A percentile compares a stretch with the other conserved stretches of the same genome.
Conservation (phyloP, 768 basidiomycete genomes). For the Hypsizygus marmoreus region DNA sequence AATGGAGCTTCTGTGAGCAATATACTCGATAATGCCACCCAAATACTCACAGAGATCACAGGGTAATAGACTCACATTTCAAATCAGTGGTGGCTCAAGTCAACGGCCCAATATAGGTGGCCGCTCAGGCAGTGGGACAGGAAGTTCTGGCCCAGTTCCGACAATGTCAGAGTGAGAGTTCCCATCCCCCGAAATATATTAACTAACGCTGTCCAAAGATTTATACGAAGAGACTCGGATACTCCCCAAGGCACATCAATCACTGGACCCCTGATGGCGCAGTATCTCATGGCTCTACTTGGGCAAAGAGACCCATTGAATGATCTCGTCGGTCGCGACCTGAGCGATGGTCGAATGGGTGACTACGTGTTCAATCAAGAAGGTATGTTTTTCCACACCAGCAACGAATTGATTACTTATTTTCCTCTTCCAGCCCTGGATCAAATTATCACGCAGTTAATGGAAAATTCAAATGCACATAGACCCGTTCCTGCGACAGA, state of each 20-base stretch:
- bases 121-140: neutral
- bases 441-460: slow-evolving; percentile 83
- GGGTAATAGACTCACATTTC: slow-evolving; percentile 18
- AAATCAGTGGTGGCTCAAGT: slow-evolving; percentile 14
- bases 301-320: slow-evolving; percentile 48
- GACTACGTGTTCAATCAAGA: slow-evolving; percentile 94
- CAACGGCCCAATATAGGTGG: slow-evolving; percentile 7
- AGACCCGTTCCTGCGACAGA: slow-evolving; percentile 86
- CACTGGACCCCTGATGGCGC: slow-evolving; percentile 65
- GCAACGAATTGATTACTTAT: neutral
- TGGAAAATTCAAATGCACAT: slow-evolving; percentile 75
- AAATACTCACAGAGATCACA: neutral
- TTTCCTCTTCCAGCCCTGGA: slow-evolving; percentile 58
- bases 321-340: slow-evolving; percentile 42
- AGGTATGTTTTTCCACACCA: slow-evolving; percentile 43
- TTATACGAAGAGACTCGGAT: slow-evolving; percentile 32
- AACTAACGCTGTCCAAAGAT: slow-evolving; percentile 27
- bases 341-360: slow-evolving; percentile 63
- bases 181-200: too few species aligned
- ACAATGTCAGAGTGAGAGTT: slow-evolving; percentile 63
- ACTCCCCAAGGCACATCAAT: slow-evolving; percentile 41
- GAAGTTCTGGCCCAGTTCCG: slow-evolving; percentile 31
- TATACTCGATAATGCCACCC: neutral
- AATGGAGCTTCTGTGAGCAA: slow-evolving; percentile 7
- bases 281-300: slow-evolving; percentile 70